These are phyloP conservation scores for Colletotrichum navitas DNA, from an alignment of 2,329 filamentous ascomycete species.

Conservation along the genomic window DNA sequence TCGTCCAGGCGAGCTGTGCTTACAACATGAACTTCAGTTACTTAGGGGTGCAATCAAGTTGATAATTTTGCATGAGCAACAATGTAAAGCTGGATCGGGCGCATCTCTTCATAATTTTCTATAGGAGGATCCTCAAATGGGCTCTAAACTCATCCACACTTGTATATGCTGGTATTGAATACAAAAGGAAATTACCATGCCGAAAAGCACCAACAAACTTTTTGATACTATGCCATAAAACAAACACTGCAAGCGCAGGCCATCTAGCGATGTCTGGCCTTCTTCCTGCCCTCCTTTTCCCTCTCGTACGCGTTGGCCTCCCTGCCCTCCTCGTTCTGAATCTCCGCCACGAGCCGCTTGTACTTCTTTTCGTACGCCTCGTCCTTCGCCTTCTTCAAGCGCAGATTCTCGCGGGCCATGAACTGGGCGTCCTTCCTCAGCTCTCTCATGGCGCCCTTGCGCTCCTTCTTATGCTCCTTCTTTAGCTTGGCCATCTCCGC, in stretches of 20 bases:
- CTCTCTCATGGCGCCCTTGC: constrained; percentile 94
- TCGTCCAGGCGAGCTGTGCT: background rate
- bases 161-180: constrained; percentile 35
- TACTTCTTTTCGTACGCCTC: constrained; percentile 97
- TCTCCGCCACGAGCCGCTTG: constrained; percentile 90
- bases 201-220: constrained; percentile 25
- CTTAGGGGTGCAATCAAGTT: background rate
- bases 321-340: constrained; percentile 91
- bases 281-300: constrained; percentile 82
- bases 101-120: background rate
- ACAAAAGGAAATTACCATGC: constrained; percentile 34
- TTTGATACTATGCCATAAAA: constrained; percentile 20
- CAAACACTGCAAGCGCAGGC: background rate
- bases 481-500: constrained; percentile 86
- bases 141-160: constrained; percentile 12
- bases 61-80: background rate
- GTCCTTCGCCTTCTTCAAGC: constrained; percentile 93
- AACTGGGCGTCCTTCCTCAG: constrained; percentile 96
- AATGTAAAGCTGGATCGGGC: background rate
- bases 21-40: background rate
- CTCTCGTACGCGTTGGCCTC: constrained; percentile 91
- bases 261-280: constrained; percentile 58
- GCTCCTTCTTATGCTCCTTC: constrained; percentile 93
- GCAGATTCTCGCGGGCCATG: constrained; percentile 88
- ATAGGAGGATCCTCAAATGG: background rate